Evolutionary conservation across 176 grass and related monocot genomes (phyloP), one percentile per base, ranked within the genome.

Genomic region (Oryza glumipatula): DNA sequence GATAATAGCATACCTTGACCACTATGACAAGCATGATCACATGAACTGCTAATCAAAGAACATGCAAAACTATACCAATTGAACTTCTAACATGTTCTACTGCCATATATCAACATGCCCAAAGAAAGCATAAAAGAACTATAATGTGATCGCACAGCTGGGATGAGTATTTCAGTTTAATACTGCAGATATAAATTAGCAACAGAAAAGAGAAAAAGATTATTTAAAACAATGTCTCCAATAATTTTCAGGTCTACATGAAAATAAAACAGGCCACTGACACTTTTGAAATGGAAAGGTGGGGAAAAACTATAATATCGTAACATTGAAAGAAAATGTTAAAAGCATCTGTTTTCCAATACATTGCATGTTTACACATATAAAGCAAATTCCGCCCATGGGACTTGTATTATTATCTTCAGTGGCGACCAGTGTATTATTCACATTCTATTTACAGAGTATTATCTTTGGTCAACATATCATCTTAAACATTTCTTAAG

Each of bases 21-120:
- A 75, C n/a, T 4, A 77, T 70, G 33, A 33, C n/a, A 52, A 23
- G 13, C 28, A 68, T 51, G 67, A 77, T 65, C 19, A 70, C 49
- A 33, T 19, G 48, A 75, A 52, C 21, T 43, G 48, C 64, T 68
- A 12, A 72, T 69, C 22, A 9, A 56, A 45, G 10, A 32, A 58
- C 70, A 74, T 15, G 72, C 24, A 30, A 9, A 79, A 51, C 8
- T 49, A 35, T 35, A 38, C 15, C 17, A 41, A 28, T 58, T 45
- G 61, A 64, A 9, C 5, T 5, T 24, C 39, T 8, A 36, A 65
- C 49, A 45, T 79, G 70, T 13, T 38, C 48, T 65, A 5, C 12
- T 72, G 58, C n/a, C 11, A 36, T 72, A 38, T 23, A 19, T 65
- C n/a, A 43, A 23, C 2, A 7, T 76, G 45, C 8, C 17, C 54